Evolutionary conservation across 169 alveolate genomes (phyloP), one percentile per base, ranked within the genome.

Genomic region (Cryptosporidium muris): DNA sequence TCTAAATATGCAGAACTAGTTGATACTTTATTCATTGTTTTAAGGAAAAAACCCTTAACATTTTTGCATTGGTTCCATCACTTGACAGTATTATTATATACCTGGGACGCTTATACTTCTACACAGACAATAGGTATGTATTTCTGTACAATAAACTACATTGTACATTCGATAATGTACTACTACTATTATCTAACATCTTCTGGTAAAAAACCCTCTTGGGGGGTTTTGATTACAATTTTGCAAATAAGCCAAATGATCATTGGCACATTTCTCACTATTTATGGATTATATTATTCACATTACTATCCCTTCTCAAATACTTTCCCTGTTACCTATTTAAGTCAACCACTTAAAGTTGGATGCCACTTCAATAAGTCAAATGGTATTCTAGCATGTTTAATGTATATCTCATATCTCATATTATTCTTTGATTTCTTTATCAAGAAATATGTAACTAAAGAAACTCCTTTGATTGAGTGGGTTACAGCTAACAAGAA

Each of bases 51-150:
- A 40, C 80, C 89, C 14, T 80, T 93, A 11, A 82, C 91, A 6
- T 89, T 93, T 47, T 81, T 93, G 45, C 96, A 92, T 82, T 92
- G 95, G 96, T 94, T 90, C 68, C 96, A 94, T 81, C 96, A 94
- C 68, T 89, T 91, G 36, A 92, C 96, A 4, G 96, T 92, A 53
- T 90, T 94, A 60, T 82, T 92, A 66, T 94, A 92, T 90, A 91
- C 95, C 62, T 94, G 96, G 96, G 92, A 94, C 56, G 95, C 95
- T 12, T 92, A 88, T 82, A 81, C 47, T 48, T 85, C 62, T 4
- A 93, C 91, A 82, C 90, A 88, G 82, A 94, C 96, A 4, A 91
- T 94, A 38, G 96, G 95, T n/a, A 88, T 92, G 38, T 64, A 80
- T 58, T 92, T 91, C 42, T 89, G 88, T 12, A 88, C 93, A n/a